phyloP scores from a whole-genome alignment of 108 stramenopile genomes.

The Cyclotella kingstonii region DNA sequence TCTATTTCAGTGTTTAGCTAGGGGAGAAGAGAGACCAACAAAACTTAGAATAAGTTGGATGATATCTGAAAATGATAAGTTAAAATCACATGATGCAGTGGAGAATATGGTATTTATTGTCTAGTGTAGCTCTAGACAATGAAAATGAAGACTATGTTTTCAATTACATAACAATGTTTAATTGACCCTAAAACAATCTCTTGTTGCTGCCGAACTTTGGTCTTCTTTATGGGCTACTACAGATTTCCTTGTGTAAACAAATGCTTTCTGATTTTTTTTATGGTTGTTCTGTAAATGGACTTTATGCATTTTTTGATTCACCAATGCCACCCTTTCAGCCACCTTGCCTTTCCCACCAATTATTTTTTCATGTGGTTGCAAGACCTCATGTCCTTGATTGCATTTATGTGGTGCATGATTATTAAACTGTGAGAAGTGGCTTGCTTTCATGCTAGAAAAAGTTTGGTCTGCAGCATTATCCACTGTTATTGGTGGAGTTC shows the following conservation, averaged over 20 bases:
- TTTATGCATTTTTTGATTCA: conserved; percentile 8
- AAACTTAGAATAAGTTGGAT: too few relatives aligned
- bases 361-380: not conserved
- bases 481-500: not conserved
- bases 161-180: too few relatives aligned
- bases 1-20: too few relatives aligned
- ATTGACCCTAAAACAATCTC: conserved; percentile 31
- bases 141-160: too few relatives aligned
- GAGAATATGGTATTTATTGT: too few relatives aligned
- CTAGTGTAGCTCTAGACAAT: too few relatives aligned
- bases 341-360: conserved; percentile 6
- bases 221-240: conserved; percentile 2
- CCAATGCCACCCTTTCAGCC: conserved; percentile 22
- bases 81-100: too few relatives aligned
- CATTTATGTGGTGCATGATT: not conserved
- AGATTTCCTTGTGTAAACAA: not conserved
- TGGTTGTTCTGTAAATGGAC: not conserved
- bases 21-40: too few relatives aligned
- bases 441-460: not conserved
- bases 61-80: too few relatives aligned
- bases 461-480: not conserved
- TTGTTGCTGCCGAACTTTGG: conserved; percentile 20
- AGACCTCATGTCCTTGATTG: too few relatives aligned
- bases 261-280: not conserved
- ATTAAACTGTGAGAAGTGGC: not conserved